A percentile compares a stretch with the other conserved stretches of the same genome.
Evolutionary conservation across 2,329 filamentous ascomycete genomes (phyloP).

Genomic region (Alternaria solani): DNA sequence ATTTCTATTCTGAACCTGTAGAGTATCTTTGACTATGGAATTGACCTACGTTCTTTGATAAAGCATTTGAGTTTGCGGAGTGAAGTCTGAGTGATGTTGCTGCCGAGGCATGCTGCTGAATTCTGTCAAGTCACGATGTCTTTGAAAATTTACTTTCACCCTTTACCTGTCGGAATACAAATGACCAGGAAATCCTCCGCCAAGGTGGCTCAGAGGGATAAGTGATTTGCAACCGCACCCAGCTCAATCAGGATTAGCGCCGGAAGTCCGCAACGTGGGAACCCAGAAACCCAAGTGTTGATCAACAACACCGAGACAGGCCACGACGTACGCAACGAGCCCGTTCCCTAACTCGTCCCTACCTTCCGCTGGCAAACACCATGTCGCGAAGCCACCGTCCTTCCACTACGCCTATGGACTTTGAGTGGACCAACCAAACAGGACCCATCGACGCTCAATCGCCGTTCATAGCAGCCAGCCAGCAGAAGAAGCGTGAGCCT

Average conservation of each 20-base stretch:
- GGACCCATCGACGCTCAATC: conserved; percentile 58
- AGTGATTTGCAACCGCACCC: conserved; percentile 3
- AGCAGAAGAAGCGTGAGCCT: conserved; percentile 51
- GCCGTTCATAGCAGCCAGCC: conserved; percentile 53
- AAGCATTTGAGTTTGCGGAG: background rate
- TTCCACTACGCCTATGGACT: conserved; percentile 62
- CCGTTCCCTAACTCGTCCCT: background rate
- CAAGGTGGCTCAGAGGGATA: background rate
- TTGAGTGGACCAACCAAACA: conserved; percentile 59
- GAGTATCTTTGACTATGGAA: background rate
- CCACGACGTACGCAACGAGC: conserved; percentile 15
- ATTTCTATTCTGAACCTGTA: background rate
- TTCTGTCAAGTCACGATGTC: background rate
- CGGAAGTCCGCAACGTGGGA: conserved; percentile 25
- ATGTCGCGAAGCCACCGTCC: conserved; percentile 47
- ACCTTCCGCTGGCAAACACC: conserved; percentile 3
- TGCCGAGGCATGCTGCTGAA: background rate
- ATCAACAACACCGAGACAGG: conserved; percentile 22
- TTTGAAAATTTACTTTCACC: background rate
- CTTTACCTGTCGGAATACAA: background rate
- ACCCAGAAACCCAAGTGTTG: conserved; percentile 20
- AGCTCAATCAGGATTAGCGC: conserved; percentile 17
- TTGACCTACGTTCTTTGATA: background rate
- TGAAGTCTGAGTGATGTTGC: background rate
- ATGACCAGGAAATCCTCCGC: background rate